Conservation (phyloP, 2,329 filamentous ascomycete genomes). For the Pseudogymnoascus sp. region DNA sequence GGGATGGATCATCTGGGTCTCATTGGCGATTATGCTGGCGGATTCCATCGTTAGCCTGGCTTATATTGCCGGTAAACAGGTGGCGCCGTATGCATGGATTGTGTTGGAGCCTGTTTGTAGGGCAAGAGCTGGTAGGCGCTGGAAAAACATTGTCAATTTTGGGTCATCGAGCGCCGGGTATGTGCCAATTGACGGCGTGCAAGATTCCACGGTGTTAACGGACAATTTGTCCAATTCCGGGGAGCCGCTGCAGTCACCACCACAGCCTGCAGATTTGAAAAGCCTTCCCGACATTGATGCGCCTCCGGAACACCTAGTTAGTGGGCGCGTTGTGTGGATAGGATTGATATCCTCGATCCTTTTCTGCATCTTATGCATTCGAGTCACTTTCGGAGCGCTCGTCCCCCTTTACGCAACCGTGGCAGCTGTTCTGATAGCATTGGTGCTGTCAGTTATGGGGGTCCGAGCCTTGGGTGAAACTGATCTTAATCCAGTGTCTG, state of each 20-base stretch:
- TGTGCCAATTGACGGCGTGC: constrained; percentile 18
- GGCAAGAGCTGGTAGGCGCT: constrained; percentile 23
- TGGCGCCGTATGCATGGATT: constrained; percentile 39
- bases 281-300: constrained; percentile 57
- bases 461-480: constrained; percentile 68
- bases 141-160: constrained; percentile 23
- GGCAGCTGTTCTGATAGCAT: constrained; percentile 73
- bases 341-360: constrained; percentile 68
- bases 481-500: constrained; percentile 91
- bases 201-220: constrained; percentile 12
- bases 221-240: neutral
- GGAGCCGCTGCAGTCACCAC: neutral
- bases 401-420: constrained; percentile 72
- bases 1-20: constrained; percentile 98
- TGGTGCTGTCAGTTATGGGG: constrained; percentile 71
- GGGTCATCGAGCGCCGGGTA: constrained; percentile 20
- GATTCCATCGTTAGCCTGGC: constrained; percentile 84
- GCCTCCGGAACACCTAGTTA: constrained; percentile 73
- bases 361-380: constrained; percentile 74
- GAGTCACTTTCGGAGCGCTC: constrained; percentile 72
- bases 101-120: constrained; percentile 29
- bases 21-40: constrained; percentile 90
- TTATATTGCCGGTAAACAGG: constrained; percentile 62
- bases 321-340: constrained; percentile 60
- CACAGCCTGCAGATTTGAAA: constrained; percentile 14